Conservation (phyloP, 2,329 filamentous ascomycete species). For the Arthrocladium fulminans region DNA sequence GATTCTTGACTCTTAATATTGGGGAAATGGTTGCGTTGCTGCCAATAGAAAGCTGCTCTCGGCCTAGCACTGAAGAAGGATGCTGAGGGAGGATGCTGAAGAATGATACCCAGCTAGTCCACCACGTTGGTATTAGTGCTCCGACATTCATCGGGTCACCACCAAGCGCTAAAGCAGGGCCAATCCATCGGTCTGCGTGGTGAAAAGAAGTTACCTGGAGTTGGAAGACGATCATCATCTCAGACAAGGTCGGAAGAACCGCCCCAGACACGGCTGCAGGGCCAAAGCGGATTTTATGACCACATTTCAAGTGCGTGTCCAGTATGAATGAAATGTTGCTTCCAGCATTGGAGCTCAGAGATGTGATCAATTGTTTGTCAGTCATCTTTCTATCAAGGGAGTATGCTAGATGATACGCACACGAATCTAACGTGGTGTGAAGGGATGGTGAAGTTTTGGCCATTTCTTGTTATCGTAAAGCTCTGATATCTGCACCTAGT, state of each 20-base stretch:
- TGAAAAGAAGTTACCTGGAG: constrained; percentile 32
- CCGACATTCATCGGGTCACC: too few relatives aligned
- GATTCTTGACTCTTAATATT: too few relatives aligned
- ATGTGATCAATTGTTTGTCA: too few relatives aligned
- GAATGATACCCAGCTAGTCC: constrained; percentile 12
- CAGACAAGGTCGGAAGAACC: constrained; percentile 25
- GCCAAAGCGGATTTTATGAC: constrained; percentile 28
- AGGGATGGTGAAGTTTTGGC: too few relatives aligned
- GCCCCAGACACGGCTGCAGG: constrained; percentile 27
- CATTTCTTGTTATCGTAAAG: too few relatives aligned
- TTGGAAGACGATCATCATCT: constrained; percentile 34
- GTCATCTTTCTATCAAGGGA: too few relatives aligned
- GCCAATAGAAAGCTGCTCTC: too few relatives aligned
- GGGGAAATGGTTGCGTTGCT: too few relatives aligned
- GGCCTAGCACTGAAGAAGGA: constrained; percentile 23
- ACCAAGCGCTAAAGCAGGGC: constrained; percentile 32
- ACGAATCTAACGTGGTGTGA: too few relatives aligned
- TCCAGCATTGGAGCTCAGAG: constrained; percentile 25
- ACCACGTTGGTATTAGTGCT: too few relatives aligned
- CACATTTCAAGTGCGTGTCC: constrained; percentile 25
- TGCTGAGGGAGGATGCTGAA: constrained; percentile 21
- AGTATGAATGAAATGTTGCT: constrained; percentile 30
- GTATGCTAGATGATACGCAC: too few relatives aligned
- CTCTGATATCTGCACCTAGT: too few relatives aligned
- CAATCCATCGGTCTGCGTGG: constrained; percentile 32